Conservation (phyloP, 2,329 filamentous ascomycete genomes). For the Claviceps sorghi region DNA sequence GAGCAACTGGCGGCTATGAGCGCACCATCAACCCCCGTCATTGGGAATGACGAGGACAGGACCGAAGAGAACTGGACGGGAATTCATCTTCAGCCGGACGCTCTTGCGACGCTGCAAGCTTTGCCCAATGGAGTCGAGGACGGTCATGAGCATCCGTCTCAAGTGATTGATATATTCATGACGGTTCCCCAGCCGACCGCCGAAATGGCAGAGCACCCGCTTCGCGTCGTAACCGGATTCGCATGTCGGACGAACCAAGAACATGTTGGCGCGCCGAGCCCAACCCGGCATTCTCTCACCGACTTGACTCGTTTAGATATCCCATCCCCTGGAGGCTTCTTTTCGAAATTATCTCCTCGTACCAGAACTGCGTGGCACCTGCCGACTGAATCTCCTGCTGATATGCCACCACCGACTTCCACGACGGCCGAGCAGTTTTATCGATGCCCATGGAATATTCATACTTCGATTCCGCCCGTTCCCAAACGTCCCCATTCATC, state of each 20-base stretch:
- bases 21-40: conserved; percentile 69
- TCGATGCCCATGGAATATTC: conserved; percentile 57
- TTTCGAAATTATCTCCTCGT: conserved; percentile 64
- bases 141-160: conserved; percentile 33
- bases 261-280: conserved; percentile 16
- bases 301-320: conserved; percentile 73
- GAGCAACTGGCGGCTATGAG: conserved; percentile 76
- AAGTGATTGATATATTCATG: conserved; percentile 30
- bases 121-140: conserved; percentile 44
- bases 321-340: conserved; percentile 84
- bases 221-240: conserved; percentile 32
- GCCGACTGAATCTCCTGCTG: conserved; percentile 36
- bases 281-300: conserved; percentile 41
- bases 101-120: conserved; percentile 66
- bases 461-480: conserved; percentile 22
- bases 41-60: conserved; percentile 39
- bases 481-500: conserved; percentile 22
- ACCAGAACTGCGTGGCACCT: conserved; percentile 73
- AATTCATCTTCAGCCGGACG: conserved; percentile 62
- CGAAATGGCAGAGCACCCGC: conserved; percentile 38
- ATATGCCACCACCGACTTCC: conserved; percentile 56
- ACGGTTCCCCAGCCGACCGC: conserved; percentile 9
- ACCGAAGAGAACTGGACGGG: conserved; percentile 54
- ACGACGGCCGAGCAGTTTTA: conserved; percentile 91
- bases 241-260: conserved; percentile 11